Conservation (phyloP, 2,329 filamentous ascomycete genomes). For the Teratosphaeria epicoccoides region DNA sequence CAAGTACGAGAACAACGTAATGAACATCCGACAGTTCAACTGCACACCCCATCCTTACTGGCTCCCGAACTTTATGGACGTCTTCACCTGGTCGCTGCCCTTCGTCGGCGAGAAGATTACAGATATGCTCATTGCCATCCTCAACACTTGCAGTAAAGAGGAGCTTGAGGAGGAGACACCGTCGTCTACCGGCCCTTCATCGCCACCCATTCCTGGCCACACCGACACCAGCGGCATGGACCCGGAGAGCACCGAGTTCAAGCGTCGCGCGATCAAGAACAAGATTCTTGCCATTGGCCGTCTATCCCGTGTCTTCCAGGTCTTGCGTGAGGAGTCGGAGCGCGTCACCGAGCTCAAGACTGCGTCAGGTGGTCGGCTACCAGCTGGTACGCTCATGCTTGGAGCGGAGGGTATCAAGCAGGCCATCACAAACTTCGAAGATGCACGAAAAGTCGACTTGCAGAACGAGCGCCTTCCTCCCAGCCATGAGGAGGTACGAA, state of each 20-base stretch:
- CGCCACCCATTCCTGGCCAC: conserved; percentile 53
- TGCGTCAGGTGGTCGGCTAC: conserved; percentile 80
- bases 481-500: conserved; percentile 79
- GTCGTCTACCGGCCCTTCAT: conserved; percentile 58
- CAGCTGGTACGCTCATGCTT: conserved; percentile 92
- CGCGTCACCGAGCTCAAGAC: conserved; percentile 96
- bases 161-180: conserved; percentile 82
- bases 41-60: conserved; percentile 99
- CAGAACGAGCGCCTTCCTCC: conserved; percentile 94
- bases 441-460: conserved; percentile 89
- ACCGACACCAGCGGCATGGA: conserved; percentile 42
- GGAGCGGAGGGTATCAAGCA: conserved; percentile 98
- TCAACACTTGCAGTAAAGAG: conserved; percentile 98
- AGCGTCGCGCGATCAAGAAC: conserved; percentile 96
- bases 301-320: conserved; percentile 94
- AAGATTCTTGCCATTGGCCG: conserved; percentile 97
- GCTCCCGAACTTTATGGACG: conserved; percentile 99
- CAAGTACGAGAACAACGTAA: conserved; percentile 99
- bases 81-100: conserved; percentile 98
- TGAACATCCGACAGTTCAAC: conserved; percentile 99
- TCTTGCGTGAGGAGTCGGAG: conserved; percentile 93
- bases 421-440: conserved; percentile 92
- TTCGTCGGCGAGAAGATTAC: conserved; percentile 98
- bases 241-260: conserved; percentile 81
- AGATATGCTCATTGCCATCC: conserved; percentile 96